Base-by-base conservation (phyloP, 2,329 filamentous ascomycete species). In the Claviceps pazoutovae region DNA sequence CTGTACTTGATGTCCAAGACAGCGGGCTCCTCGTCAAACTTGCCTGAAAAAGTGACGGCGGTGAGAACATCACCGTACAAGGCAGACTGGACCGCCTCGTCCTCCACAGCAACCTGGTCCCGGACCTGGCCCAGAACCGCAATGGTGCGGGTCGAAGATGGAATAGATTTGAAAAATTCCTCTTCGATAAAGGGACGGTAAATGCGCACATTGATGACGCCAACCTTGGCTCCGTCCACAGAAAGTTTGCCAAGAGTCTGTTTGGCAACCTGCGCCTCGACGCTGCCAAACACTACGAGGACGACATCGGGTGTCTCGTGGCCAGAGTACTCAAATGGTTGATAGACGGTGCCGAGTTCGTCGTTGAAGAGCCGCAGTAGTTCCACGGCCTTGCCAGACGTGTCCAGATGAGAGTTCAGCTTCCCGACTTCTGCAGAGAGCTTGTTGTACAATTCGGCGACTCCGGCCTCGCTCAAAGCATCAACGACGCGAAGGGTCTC, bases 171-270 rank as follows among this genome's bases (percentile, higher is more conserved):
- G 56, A 97, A 73, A 75, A 98, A 97, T 49, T 88, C 86, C 65
- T 96, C 89, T 71, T 98, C 93, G 36, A 93, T 81, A 63, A 98
- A 97, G 16, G 93, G 93, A 44, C 91, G 82, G 74, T 97, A 98
- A 51, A 98, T 78, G 57, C 93, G 86, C 46, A 97, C 91, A 61
- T 88, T 91, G 67, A 98, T 76, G 41, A 91, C 85, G 60, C 93
- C 93, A 55, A 96, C 79, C 70, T 83, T 88, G 63, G 79, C 78
- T 57, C 84, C 89, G 56, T 84, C 78, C 56, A 79, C 76, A 34
- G 86, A 79, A 46, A 97, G 74, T 42, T 83, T 81, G 44, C 75
- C 74, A 11, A 88, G 82, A 50, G 95, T 80, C 69, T 96, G 88
- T 57, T 84, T 83, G 53, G 88, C 82, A 55, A 97, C 73, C 60